Conservation (phyloP, 2,329 filamentous ascomycete species). For the Penicillium sp. region DNA sequence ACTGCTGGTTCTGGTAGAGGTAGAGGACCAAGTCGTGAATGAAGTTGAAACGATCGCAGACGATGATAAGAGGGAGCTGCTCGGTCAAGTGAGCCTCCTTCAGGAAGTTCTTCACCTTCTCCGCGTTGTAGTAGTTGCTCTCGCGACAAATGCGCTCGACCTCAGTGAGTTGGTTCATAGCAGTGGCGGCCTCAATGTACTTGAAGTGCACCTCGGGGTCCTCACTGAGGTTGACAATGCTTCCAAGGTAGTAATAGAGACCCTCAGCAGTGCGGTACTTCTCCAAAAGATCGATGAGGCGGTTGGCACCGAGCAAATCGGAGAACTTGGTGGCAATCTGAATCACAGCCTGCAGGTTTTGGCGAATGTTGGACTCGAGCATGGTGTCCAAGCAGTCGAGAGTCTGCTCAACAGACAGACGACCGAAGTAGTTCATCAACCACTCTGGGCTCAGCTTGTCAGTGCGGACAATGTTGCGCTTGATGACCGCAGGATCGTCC, state of each 20-base stretch:
- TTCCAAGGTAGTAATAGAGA: constrained; percentile 96
- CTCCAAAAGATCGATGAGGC: constrained; percentile 89
- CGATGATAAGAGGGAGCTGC: constrained; percentile 93
- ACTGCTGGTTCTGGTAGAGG: constrained; percentile 98
- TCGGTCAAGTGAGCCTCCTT: constrained; percentile 93
- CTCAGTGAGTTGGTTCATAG: constrained; percentile 89
- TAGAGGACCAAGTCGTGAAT: constrained; percentile 95
- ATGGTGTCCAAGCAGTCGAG: constrained; percentile 93
- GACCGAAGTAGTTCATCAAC: constrained; percentile 89
- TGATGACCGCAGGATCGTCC: constrained; percentile 84
- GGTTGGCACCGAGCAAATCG: constrained; percentile 83
- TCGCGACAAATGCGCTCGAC: constrained; percentile 97
- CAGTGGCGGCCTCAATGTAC: constrained; percentile 96
- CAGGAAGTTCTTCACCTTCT: constrained; percentile 98
- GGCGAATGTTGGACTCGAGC: constrained; percentile 94
- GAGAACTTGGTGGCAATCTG: constrained; percentile 98
- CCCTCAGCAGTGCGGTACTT: constrained; percentile 97
- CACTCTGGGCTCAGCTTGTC: constrained; percentile 89
- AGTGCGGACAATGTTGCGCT: constrained; percentile 80
- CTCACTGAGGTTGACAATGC: constrained; percentile 95
- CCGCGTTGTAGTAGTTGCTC: constrained; percentile 82
- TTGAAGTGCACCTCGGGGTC: constrained; percentile 98
- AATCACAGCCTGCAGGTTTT: constrained; percentile 92
- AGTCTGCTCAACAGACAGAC: constrained; percentile 91
- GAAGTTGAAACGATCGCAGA: constrained; percentile 99